phyloP scores from a whole-genome alignment of 1,284 basidiomycete genomes.

The Uromyces viciae-fabae region DNA sequence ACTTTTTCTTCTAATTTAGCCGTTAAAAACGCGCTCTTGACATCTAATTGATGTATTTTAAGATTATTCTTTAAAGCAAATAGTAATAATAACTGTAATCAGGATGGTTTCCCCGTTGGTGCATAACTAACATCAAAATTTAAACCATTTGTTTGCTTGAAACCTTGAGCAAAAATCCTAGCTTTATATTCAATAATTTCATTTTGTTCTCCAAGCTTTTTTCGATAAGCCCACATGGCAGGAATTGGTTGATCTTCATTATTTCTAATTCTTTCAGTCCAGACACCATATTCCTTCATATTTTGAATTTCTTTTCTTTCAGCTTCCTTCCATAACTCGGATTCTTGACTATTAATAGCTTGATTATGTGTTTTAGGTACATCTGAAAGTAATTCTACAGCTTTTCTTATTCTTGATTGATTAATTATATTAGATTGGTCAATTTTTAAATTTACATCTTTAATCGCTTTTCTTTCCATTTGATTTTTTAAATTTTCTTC shows the following conservation, averaged over 20 bases:
- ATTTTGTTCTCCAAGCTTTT: neutral
- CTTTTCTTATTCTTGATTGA: too few relatives aligned
- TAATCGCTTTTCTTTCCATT: too few relatives aligned
- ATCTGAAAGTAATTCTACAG: neutral
- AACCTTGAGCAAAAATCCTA: neutral
- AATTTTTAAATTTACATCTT: too few relatives aligned
- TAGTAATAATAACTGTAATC: neutral
- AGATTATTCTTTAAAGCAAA: neutral
- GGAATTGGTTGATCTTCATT: neutral
- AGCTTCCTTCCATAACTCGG: neutral
- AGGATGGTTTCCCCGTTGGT: neutral
- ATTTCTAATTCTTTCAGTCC: neutral
- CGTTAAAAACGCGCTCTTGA: neutral
- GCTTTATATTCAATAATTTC: neutral
- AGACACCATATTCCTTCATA: neutral
- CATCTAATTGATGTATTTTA: neutral
- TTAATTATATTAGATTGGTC: too few relatives aligned
- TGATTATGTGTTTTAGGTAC: neutral
- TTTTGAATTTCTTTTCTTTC: neutral
- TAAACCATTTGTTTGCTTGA: neutral
- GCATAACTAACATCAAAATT: neutral
- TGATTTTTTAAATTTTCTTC: too few relatives aligned
- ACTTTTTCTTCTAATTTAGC: neutral
- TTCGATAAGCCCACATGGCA: neutral
- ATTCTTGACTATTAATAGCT: neutral